These are phyloP conservation scores for Cinchona pubescens DNA, from an alignment of 257 asterid genomes.

Conservation along the genomic window DNA sequence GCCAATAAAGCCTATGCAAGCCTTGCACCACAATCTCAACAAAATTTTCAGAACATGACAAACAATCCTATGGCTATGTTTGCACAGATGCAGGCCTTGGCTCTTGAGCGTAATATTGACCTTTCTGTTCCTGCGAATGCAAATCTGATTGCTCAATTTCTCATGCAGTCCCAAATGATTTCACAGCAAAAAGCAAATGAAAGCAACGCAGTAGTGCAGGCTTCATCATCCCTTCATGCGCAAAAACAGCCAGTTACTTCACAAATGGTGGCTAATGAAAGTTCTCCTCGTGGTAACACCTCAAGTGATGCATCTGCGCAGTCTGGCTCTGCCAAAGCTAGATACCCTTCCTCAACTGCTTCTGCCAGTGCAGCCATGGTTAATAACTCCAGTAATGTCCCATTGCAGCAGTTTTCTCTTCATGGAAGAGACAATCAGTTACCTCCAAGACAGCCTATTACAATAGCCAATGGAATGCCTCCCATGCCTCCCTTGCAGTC, in stretches of 20 bases:
- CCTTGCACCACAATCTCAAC: constrained; percentile 67
- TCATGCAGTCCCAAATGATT: constrained; percentile 80
- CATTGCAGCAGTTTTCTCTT: constrained; percentile 59
- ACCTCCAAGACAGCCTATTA: constrained; percentile 66
- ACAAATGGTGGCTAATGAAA: constrained; percentile 63
- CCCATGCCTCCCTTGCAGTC: constrained; percentile 47
- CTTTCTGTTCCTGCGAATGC: constrained; percentile 90
- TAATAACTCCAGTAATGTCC: constrained; percentile 43
- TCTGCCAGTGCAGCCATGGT: constrained; percentile 42
- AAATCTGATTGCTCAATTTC: constrained; percentile 66
- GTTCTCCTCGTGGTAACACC: constrained; percentile 77
- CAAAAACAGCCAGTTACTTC: constrained; percentile 64
- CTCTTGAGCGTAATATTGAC: constrained; percentile 86
- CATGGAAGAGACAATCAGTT: constrained; percentile 69
- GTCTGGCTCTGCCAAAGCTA: constrained; percentile 75
- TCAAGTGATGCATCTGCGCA: constrained; percentile 79
- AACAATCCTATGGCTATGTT: constrained; percentile 67
- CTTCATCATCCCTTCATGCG: constrained; percentile 43
- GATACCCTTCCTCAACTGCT: constrained; percentile 63
- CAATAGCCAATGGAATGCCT: constrained; percentile 61
- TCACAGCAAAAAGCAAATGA: constrained; percentile 75
- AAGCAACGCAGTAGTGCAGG: constrained; percentile 45
- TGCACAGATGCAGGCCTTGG: constrained; percentile 93
- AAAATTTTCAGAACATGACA: constrained; percentile 54
- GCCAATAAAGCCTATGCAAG: constrained; percentile 44